Evolutionary conservation across 1,284 basidiomycete species (phyloP).

Genomic region (Pseudozyma flocculosa): DNA sequence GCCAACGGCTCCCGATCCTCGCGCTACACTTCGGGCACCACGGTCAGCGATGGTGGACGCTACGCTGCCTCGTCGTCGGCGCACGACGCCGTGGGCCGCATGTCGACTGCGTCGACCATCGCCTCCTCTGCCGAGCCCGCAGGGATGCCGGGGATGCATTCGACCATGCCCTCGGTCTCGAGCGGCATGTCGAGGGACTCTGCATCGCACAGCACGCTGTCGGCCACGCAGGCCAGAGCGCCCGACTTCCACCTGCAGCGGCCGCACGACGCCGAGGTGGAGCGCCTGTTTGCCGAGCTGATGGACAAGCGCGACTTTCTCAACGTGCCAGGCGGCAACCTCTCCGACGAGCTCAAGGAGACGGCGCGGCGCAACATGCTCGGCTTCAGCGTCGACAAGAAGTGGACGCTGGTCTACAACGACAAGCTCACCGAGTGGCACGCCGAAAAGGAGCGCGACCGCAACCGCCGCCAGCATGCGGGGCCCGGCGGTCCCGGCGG

Average conservation of each 20-base stretch:
- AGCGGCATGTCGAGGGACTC: slow-evolving; percentile 1
- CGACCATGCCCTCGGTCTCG: neutral
- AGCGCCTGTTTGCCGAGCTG: slow-evolving; percentile 55
- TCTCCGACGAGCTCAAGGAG: slow-evolving; percentile 46
- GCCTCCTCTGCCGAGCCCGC: neutral
- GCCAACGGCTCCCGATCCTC: slow-evolving; percentile 20
- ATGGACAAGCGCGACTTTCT: slow-evolving; percentile 56
- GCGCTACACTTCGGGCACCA: slow-evolving; percentile 23
- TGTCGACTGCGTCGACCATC: slow-evolving; percentile 25
- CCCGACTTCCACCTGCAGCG: slow-evolving; percentile 43
- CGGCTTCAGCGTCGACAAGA: slow-evolving; percentile 67
- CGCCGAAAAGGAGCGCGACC: slow-evolving; percentile 56
- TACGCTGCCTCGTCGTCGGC: neutral
- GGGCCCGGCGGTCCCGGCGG: slow-evolving; percentile 61
- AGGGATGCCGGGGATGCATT: neutral
- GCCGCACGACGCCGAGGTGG: slow-evolving; percentile 48
- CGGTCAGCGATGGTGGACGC: neutral
- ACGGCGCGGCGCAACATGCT: slow-evolving; percentile 51
- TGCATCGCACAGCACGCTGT: neutral
- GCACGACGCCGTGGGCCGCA: slow-evolving; percentile 13
- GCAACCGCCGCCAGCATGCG: slow-evolving; percentile 55
- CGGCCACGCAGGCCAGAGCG: slow-evolving; percentile 7
- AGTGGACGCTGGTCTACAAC: slow-evolving; percentile 87
- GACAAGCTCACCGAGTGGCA: slow-evolving; percentile 79
- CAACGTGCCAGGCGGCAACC: slow-evolving; percentile 44